Percentiles rank a stretch among this genome's conserved stretches.
These are phyloP conservation scores for Breynia disticha DNA, from an alignment of 441 rosid genomes.

Conservation along the genomic window DNA sequence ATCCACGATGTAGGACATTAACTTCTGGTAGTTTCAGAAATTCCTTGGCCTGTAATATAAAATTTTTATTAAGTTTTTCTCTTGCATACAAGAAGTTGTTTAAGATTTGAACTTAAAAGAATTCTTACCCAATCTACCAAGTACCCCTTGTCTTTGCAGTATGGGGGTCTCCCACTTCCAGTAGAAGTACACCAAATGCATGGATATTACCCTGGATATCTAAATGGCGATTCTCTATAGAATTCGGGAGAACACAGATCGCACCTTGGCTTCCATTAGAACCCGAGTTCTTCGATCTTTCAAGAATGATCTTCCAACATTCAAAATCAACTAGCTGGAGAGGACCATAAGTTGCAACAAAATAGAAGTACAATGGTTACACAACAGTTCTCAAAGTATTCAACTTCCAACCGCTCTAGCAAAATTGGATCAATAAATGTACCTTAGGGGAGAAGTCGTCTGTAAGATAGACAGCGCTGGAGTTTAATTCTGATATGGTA, in stretches of 20 bases:
- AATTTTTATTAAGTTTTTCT: background rate
- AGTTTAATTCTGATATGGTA: slow-evolving; percentile 81
- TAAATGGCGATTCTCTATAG: slow-evolving; percentile 62
- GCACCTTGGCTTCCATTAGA: slow-evolving; percentile 68
- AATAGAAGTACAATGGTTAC: background rate
- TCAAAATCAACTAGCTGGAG: slow-evolving; percentile 92
- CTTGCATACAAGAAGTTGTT: background rate
- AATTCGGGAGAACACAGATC: slow-evolving; percentile 63
- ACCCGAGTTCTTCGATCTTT: slow-evolving; percentile 80
- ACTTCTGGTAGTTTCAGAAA: slow-evolving; percentile 70
- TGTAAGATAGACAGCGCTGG: slow-evolving; percentile 85
- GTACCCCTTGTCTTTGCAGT: slow-evolving; percentile 75
- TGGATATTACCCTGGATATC: slow-evolving; percentile 79
- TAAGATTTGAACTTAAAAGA: background rate
- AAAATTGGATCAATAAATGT: background rate
- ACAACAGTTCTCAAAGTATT: no score
- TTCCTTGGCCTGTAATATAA: slow-evolving; percentile 65
- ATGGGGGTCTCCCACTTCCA: slow-evolving; percentile 94
- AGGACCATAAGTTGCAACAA: slow-evolving; percentile 2
- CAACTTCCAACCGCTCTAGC: background rate
- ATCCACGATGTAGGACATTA: slow-evolving; percentile 77
- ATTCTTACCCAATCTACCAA: slow-evolving; percentile 79
- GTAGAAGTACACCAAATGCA: slow-evolving; percentile 72
- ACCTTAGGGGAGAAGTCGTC: slow-evolving; percentile 98
- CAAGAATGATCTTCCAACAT: slow-evolving; percentile 87